Evolutionary conservation across 129 eudicot genomes (phyloP), one percentile per base, ranked within the genome.

Genomic region (Chrysanthemum seticuspe): DNA sequence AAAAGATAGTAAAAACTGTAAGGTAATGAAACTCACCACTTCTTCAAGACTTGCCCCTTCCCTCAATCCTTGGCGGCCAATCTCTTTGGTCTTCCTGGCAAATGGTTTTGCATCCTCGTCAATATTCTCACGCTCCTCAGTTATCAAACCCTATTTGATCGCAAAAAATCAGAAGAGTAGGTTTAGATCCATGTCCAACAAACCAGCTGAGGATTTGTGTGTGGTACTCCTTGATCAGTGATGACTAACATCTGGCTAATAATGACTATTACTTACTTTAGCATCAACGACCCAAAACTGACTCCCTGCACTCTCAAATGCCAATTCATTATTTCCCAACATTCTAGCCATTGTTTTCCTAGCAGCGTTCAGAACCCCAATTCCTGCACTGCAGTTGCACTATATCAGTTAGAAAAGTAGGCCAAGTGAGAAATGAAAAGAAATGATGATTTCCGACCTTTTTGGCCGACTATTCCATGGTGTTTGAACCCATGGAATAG

Each of bases 261-360:
- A 12, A 67, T 50, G 23, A 49, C 45, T 36, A 40, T 40, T 15
- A 66, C 96, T 84, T 76, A 90, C 98, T 65, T 94, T 84, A 70
- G 96, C 98, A 86, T 94, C 98, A 80, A 94, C 98, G 6, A 94
- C 98, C 98, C 98, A 94, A 66, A 94, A 94, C 77, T 94, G 98
- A 74, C 96, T 86, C 68, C 91, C 74, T 2, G 98, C 98, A 79
- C 97, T 86, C 82, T 94, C 93, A 80, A 77, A 94, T 71, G 98
- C 98, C 81, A 74, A 62, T 13, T 86, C 96, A 66, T 85, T 87
- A 78, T 94, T 85, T 55, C 98, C 98, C 68, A 84, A 81, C 97
- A 94, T 94, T 82, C 98, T 87, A 54, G 98, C 97, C 97, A 94
- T 94, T 64, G 98, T 90, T 85, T 87, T 90, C 83, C 98, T 94